A percentile compares a stretch with the other conserved stretches of the same genome.
These are phyloP conservation scores for Eutrema japonicum DNA, from an alignment of 345 rosid genomes.

Conservation along the genomic window DNA sequence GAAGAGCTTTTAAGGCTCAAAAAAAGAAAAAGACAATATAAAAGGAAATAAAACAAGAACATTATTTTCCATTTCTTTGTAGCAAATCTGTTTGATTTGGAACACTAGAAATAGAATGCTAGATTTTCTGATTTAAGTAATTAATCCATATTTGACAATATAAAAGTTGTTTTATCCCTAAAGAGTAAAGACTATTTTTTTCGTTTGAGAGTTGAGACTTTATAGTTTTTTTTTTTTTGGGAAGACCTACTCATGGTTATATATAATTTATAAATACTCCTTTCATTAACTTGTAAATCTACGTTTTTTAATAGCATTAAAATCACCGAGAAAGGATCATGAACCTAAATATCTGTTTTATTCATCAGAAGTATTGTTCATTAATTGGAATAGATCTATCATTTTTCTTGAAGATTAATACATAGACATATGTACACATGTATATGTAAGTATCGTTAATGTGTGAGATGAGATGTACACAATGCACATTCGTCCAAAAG, in stretches of 20 bases:
- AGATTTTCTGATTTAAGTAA: neutral
- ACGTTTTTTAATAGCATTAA: constrained; percentile 9
- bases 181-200: constrained; percentile 2
- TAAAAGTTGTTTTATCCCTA: neutral
- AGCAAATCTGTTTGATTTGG: neutral
- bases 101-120: neutral
- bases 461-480: neutral
- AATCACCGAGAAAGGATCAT: neutral
- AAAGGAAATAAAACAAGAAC: constrained; percentile 7
- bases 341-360: neutral
- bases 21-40: constrained; percentile 4
- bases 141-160: neutral
- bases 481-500: constrained; percentile 31
- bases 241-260: neutral
- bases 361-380: neutral
- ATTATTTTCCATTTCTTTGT: neutral
- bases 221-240: neutral
- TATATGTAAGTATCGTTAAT: neutral
- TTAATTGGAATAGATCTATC: neutral
- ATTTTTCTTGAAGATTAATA: neutral
- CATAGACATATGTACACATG: neutral
- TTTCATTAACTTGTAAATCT: neutral
- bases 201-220: neutral
- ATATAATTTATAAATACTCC: neutral
- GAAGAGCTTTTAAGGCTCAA: constrained; percentile 30